Conservation (phyloP, 1,284 basidiomycete species). For the Cutaneotrichosporon dermatis region DNA sequence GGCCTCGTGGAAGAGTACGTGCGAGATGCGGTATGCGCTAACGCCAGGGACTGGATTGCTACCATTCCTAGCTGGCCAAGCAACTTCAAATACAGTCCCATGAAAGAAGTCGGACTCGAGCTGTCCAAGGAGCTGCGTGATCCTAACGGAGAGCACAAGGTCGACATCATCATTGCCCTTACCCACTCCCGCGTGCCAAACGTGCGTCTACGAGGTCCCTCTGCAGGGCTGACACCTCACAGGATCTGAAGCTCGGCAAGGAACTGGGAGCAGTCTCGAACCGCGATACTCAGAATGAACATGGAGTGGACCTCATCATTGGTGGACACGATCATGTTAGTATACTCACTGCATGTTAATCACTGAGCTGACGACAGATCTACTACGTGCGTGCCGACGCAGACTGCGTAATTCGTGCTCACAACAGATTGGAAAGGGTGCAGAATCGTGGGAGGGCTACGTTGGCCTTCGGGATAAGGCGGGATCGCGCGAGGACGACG, state of each 20-base stretch:
- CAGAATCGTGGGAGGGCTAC: slow-evolving; percentile 66
- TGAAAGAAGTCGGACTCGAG: slow-evolving; percentile 61
- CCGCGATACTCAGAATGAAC: slow-evolving; percentile 51
- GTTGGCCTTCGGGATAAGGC: slow-evolving; percentile 57
- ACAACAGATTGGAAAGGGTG: slow-evolving; percentile 68
- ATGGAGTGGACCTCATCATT: slow-evolving; percentile 79
- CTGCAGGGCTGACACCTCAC: background rate
- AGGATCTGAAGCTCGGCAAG: slow-evolving; percentile 67
- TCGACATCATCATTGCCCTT: slow-evolving; percentile 73
- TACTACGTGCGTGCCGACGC: slow-evolving; percentile 26
- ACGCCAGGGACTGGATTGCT: slow-evolving; percentile 70
- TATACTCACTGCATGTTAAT: background rate
- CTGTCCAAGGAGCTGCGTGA: slow-evolving; percentile 69
- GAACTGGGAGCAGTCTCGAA: slow-evolving; percentile 60
- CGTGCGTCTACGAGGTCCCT: slow-evolving; percentile 45
- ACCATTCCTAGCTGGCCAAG: slow-evolving; percentile 78
- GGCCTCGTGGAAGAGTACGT: slow-evolving; percentile 75
- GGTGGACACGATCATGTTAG: slow-evolving; percentile 79
- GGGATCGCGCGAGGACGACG: slow-evolving; percentile 70
- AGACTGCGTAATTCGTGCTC: background rate
- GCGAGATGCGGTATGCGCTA: background rate
- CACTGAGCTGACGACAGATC: slow-evolving; percentile 23
- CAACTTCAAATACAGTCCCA: slow-evolving; percentile 64
- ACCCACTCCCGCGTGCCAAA: slow-evolving; percentile 73
- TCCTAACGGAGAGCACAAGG: slow-evolving; percentile 62